phyloP scores from a whole-genome alignment of 768 basidiomycete species.

The Cystofilobasidium bisporidii region DNA sequence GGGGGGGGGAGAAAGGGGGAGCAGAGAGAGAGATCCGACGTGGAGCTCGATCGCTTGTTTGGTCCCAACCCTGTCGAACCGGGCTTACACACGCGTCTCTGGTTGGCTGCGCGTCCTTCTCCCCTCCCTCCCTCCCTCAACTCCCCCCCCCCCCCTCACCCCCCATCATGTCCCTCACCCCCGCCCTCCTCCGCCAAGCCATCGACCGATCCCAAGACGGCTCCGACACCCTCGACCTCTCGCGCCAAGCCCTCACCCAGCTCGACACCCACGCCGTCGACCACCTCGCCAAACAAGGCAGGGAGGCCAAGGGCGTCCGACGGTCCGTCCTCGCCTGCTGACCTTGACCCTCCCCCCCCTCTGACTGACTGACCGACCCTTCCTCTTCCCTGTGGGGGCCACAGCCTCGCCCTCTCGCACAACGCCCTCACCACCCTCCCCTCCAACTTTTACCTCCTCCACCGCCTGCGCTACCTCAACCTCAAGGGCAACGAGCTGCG shows the following conservation, averaged over 20 bases:
- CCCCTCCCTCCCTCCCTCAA: not conserved
- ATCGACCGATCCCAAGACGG: constrained; percentile 52
- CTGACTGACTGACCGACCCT: not conserved
- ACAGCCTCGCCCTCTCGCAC: constrained; percentile 75
- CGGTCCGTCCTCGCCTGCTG: constrained; percentile 8
- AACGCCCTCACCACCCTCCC: constrained; percentile 75
- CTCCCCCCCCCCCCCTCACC: not conserved
- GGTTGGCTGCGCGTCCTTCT: too few relatives aligned
- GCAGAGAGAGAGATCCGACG: too few relatives aligned
- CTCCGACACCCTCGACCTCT: constrained; percentile 63
- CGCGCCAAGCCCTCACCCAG: not conserved
- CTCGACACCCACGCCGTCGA: constrained; percentile 8
- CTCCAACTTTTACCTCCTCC: constrained; percentile 39
- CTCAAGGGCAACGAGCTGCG: constrained; percentile 58
- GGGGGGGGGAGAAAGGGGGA: too few relatives aligned
- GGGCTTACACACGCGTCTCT: too few relatives aligned
- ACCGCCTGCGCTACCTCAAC: constrained; percentile 39
- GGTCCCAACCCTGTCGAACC: too few relatives aligned
- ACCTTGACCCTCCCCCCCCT: not conserved
- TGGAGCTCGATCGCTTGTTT: too few relatives aligned
- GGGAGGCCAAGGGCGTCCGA: constrained; percentile 9
- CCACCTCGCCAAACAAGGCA: not conserved
- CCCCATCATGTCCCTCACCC: not conserved
- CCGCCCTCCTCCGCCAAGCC: constrained; percentile 8
- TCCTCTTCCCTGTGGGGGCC: not conserved